phyloP scores from a whole-genome alignment of 179 eudicot species.

The Spinacia oleracea region DNA sequence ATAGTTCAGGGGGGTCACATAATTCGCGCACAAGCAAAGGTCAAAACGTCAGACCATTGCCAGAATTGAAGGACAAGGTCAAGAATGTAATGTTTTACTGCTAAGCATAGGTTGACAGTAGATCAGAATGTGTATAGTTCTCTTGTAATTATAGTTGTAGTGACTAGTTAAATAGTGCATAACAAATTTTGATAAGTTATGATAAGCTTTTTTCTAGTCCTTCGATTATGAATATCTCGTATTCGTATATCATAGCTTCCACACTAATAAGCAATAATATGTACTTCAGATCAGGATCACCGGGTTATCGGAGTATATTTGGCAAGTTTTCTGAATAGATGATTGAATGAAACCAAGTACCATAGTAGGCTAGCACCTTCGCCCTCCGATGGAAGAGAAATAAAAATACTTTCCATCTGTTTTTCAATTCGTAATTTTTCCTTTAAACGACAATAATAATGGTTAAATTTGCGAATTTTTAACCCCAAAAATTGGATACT shows the following conservation, averaged over 20 bases:
- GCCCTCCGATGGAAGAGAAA: no score
- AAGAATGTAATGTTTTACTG: slow-evolving; percentile 86
- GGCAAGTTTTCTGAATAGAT: neutral
- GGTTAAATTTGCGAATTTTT: no score
- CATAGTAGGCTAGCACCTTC: no score
- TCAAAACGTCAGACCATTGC: slow-evolving; percentile 52
- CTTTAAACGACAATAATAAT: no score
- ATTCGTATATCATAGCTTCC: neutral
- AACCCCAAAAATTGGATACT: no score
- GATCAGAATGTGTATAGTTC: slow-evolving; percentile 30
- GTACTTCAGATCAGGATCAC: neutral
- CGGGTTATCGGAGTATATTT: neutral
- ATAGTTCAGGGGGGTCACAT: slow-evolving; percentile 31
- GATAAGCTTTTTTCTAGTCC: slow-evolving; percentile 23
- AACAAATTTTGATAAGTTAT: slow-evolving; percentile 33
- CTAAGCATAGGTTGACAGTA: slow-evolving; percentile 29
- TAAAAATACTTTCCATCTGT: no score
- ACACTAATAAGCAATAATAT: neutral
- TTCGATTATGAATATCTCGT: neutral
- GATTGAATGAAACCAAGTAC: neutral
- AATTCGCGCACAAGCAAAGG: slow-evolving; percentile 34
- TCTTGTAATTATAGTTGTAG: slow-evolving; percentile 35
- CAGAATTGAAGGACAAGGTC: slow-evolving; percentile 71
- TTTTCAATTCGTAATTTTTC: no score
- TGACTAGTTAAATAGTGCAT: slow-evolving; percentile 23